Percentiles rank a stretch among this genome's conserved stretches.
These are phyloP conservation scores for Stereum hirsutum DNA, from an alignment of 1,284 basidiomycete species.

Conservation along the genomic window DNA sequence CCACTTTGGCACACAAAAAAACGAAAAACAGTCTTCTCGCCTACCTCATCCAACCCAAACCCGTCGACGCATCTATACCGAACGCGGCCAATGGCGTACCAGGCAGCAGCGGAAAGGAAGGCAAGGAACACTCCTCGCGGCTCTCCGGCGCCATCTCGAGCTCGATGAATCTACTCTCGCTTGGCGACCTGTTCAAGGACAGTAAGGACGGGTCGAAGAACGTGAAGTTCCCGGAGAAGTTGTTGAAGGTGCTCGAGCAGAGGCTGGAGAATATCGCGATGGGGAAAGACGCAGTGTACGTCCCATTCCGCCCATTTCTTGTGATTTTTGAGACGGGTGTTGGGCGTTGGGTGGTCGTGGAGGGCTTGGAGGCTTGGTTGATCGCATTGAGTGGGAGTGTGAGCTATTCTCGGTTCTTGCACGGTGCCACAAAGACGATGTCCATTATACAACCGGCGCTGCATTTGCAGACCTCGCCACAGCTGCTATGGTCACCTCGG, in stretches of 20 bases:
- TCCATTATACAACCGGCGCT: too few relatives aligned
- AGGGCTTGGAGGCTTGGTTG: too few relatives aligned
- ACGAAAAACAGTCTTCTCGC: conserved; percentile 59
- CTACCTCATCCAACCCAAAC: conserved; percentile 62
- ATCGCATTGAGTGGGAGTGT: too few relatives aligned
- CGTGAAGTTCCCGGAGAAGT: conserved; percentile 88
- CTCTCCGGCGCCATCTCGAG: conserved; percentile 63
- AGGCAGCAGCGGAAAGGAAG: conserved; percentile 34
- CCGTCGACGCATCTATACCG: conserved; percentile 26
- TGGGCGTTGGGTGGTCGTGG: too few relatives aligned
- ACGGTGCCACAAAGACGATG: too few relatives aligned
- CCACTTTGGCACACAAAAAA: too few relatives aligned
- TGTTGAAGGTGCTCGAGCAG: conserved; percentile 81
- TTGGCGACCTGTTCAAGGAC: conserved; percentile 79
- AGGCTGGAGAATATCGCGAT: conserved; percentile 86
- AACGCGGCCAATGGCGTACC: too few relatives aligned
- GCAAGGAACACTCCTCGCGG: conserved; percentile 40
- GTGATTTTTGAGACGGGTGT: too few relatives aligned
- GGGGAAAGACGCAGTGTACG: conserved; percentile 81
- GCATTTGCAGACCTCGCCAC: too few relatives aligned
- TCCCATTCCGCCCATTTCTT: conserved; percentile 13
- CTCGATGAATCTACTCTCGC: conserved; percentile 64
- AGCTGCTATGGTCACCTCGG: too few relatives aligned
- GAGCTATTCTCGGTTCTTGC: too few relatives aligned
- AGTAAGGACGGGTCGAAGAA: conserved; percentile 68